Percentiles rank a stretch among this genome's conserved stretches.
These are phyloP conservation scores for Calonectria multiphialidica DNA, from an alignment of 2,329 filamentous ascomycete genomes.

Conservation along the genomic window DNA sequence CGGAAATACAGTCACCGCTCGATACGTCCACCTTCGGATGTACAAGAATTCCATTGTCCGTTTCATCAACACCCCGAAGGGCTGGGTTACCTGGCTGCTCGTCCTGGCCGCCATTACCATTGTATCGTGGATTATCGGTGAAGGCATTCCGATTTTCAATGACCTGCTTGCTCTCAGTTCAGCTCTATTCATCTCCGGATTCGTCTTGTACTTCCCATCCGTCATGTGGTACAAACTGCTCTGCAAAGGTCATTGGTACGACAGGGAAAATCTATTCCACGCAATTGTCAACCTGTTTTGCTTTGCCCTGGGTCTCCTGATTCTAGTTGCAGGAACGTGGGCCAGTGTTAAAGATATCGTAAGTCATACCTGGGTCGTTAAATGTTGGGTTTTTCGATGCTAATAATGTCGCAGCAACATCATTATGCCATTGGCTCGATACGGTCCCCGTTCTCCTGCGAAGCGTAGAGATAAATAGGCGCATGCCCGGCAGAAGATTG, in stretches of 20 bases:
- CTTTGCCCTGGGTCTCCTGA: slow-evolving; percentile 21
- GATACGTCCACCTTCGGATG: slow-evolving; percentile 49
- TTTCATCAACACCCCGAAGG: slow-evolving; percentile 31
- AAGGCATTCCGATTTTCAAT: slow-evolving; percentile 78
- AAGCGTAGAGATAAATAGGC: neutral
- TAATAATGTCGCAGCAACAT: slow-evolving; percentile 15
- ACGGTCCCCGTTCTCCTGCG: slow-evolving; percentile 8
- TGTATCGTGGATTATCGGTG: slow-evolving; percentile 60
- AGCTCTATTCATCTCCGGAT: slow-evolving; percentile 57
- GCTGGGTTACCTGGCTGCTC: slow-evolving; percentile 64
- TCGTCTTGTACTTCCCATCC: slow-evolving; percentile 52
- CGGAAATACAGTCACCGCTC: slow-evolving; percentile 57
- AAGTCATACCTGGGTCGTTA: neutral
- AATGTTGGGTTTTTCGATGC: neutral
- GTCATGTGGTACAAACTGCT: slow-evolving; percentile 53
- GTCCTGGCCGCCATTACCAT: slow-evolving; percentile 68
- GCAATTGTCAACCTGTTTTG: neutral
- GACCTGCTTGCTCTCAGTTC: slow-evolving; percentile 68
- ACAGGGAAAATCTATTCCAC: slow-evolving; percentile 22
- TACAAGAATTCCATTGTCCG: slow-evolving; percentile 33
- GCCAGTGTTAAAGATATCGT: slow-evolving; percentile 27
- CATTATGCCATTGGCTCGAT: slow-evolving; percentile 16
- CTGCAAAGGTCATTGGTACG: slow-evolving; percentile 32
- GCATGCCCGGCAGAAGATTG: neutral
- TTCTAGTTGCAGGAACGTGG: slow-evolving; percentile 26